These are phyloP conservation scores for Earliella scabrosa DNA, from an alignment of 1,284 basidiomycete genomes.

Conservation along the genomic window DNA sequence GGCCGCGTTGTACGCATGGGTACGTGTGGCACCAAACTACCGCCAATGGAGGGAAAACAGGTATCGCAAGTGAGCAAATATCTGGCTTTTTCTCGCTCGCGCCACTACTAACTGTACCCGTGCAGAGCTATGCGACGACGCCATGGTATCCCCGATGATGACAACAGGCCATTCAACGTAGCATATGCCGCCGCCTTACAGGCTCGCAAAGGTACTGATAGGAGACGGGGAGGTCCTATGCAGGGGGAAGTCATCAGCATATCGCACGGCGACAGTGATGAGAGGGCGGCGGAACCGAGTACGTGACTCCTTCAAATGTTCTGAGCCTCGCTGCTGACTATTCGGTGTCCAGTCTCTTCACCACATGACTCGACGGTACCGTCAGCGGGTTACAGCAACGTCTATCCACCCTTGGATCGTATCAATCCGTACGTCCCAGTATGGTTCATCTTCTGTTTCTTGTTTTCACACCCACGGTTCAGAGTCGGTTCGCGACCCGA, in stretches of 20 bases:
- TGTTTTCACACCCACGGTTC: background rate
- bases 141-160: constrained; percentile 81
- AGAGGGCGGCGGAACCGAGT: background rate
- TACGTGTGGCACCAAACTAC: constrained; percentile 32
- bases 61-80: constrained; percentile 57
- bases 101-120: constrained; percentile 3
- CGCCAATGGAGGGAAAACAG: constrained; percentile 57
- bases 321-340: background rate
- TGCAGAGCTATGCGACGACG: constrained; percentile 62
- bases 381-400: background rate
- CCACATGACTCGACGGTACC: background rate
- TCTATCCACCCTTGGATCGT: background rate
- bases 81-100: background rate
- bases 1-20: constrained; percentile 16
- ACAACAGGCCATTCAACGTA: constrained; percentile 80
- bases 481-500: background rate
- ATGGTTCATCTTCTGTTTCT: background rate
- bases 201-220: constrained; percentile 47
- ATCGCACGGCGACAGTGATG: background rate
- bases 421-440: background rate
- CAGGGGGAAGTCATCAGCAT: background rate
- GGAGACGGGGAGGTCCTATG: background rate
- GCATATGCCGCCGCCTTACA: constrained; percentile 73
- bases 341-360: background rate
- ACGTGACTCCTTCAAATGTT: background rate